A percentile compares a stretch with the other conserved stretches of the same genome.
Conservation (phyloP, 768 basidiomycete species). For the Leccinum incarnatum region DNA sequence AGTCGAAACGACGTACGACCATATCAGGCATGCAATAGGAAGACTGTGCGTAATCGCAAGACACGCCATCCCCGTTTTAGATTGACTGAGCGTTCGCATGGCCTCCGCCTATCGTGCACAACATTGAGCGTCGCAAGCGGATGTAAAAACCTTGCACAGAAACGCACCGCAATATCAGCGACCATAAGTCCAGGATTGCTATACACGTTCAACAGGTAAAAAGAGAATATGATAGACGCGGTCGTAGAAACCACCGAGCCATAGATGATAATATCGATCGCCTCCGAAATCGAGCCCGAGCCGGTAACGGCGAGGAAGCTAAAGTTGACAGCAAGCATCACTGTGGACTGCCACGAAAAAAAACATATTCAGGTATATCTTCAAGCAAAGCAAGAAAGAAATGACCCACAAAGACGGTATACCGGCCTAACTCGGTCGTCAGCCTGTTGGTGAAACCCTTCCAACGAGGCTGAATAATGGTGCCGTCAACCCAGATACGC, state of each 20-base stretch:
- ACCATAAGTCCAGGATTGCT: slow-evolving; percentile 4
- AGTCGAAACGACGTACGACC: slow-evolving; percentile 11
- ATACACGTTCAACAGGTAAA: slow-evolving; percentile 11
- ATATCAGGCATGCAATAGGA: slow-evolving; percentile 9
- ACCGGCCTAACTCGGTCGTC: slow-evolving; percentile 7
- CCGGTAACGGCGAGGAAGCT: slow-evolving; percentile 13
- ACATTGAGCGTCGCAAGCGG: not conserved
- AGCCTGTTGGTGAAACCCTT: slow-evolving; percentile 8
- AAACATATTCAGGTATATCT: not conserved
- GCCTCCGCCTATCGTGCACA: not conserved
- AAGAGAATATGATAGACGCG: slow-evolving; percentile 15
- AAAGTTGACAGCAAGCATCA: slow-evolving; percentile 17
- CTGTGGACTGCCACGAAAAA: slow-evolving; percentile 8
- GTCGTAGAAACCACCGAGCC: slow-evolving; percentile 10
- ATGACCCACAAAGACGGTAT: slow-evolving; percentile 14
- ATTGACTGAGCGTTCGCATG: slow-evolving; percentile 4
- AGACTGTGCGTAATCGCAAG: slow-evolving; percentile 20
- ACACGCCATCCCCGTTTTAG: not conserved
- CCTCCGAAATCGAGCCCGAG: not conserved
- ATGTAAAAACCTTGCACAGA: too few relatives aligned
- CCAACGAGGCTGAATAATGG: slow-evolving; percentile 13
- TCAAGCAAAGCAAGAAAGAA: not conserved
- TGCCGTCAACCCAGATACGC: slow-evolving; percentile 12
- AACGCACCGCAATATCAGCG: slow-evolving; percentile 9
- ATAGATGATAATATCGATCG: slow-evolving; percentile 11